Evolutionary conservation across 139 green algal species (phyloP), one percentile per base, ranked within the genome.

Genomic region (Zygnema cylindricum): DNA sequence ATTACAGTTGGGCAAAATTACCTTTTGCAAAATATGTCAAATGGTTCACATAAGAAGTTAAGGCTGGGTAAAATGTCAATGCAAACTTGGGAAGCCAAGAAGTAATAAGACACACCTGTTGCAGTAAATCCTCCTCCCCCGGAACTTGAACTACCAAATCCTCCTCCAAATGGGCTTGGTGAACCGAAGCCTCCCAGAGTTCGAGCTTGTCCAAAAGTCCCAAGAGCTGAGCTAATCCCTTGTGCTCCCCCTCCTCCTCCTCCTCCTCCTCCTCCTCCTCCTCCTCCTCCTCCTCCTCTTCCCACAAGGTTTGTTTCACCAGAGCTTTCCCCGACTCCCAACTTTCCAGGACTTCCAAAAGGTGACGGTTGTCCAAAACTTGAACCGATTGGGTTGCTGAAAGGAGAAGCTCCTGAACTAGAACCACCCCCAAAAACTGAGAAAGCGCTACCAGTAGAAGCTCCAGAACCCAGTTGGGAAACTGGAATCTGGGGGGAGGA

Each of bases 101-200:
- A 63, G 7, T 7, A 63, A 16, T 25, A 63, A 63, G 49, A 7
- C 16, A 63, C 16, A 7, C 7, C 49, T 63, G 49, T 63, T 16
- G 49, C 49, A 63, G 49, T 25, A 63, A 16, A 63, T 25, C 7
- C 16, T 7, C 7, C 49, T 63, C 7, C 7, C 7, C 7, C 49
- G 16, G 49, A 63, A 63, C 49, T 63, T 16, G 49, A 7, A 63
- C 49, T 16, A 7, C 71, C 71, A 79, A 79, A 79, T 79, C 36
- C 36, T 11, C 3, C 71, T 43, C 71, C 71, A 43, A 79, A 16
- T 3, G 36, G 71, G 21, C 36, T 43, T 79, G 71, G 16, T 16
- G 16, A 25, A 3, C 71, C 71, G 21, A 79, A 79, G 71, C 71
- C 71, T 49, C 77, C 77, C 77, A 84, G 25, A 54, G n/a, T 84